A percentile compares a stretch with the other conserved stretches of the same genome.
These are phyloP conservation scores for Pseudogymnoascus sp. DNA, from an alignment of 2,329 filamentous ascomycete species.

Conservation along the genomic window DNA sequence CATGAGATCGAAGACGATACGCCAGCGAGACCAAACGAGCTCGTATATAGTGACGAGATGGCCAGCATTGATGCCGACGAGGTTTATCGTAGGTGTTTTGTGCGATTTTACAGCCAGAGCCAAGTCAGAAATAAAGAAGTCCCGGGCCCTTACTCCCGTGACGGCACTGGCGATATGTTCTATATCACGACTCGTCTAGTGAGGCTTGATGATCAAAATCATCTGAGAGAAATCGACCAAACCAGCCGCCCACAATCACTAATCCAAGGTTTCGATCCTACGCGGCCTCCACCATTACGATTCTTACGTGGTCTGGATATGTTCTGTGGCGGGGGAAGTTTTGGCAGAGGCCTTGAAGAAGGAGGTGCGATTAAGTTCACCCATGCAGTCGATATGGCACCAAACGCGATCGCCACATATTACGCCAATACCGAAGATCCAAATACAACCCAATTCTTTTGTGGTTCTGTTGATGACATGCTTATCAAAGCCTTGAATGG, in stretches of 20 bases:
- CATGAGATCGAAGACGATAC: slow-evolving; percentile 28
- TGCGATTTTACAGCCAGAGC: slow-evolving; percentile 44
- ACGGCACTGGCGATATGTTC: slow-evolving; percentile 59
- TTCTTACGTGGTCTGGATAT: slow-evolving; percentile 58
- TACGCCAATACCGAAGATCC: slow-evolving; percentile 52
- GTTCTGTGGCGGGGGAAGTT: slow-evolving; percentile 71
- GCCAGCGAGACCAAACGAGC: slow-evolving; percentile 32
- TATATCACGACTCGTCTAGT: slow-evolving; percentile 44
- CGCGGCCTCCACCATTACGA: slow-evolving; percentile 16
- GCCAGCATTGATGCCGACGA: slow-evolving; percentile 29
- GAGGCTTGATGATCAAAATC: slow-evolving; percentile 17
- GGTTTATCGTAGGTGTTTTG: slow-evolving; percentile 49
- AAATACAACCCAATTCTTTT: slow-evolving; percentile 44
- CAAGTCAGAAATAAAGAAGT: slow-evolving; percentile 33
- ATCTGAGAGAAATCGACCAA: slow-evolving; percentile 29
- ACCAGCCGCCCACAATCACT: slow-evolving; percentile 30
- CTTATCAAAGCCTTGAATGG: slow-evolving; percentile 49
- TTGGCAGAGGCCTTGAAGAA: slow-evolving; percentile 70
- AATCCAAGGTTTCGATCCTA: slow-evolving; percentile 49
- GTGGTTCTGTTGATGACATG: slow-evolving; percentile 66
- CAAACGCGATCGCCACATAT: slow-evolving; percentile 61
- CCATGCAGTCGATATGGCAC: slow-evolving; percentile 60
- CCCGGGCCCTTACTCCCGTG: slow-evolving; percentile 54
- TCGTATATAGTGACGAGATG: slow-evolving; percentile 46
- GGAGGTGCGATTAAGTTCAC: slow-evolving; percentile 55